Base-by-base conservation (phyloP, 306 rosid species). In the Cucumis hystrix region DNA sequence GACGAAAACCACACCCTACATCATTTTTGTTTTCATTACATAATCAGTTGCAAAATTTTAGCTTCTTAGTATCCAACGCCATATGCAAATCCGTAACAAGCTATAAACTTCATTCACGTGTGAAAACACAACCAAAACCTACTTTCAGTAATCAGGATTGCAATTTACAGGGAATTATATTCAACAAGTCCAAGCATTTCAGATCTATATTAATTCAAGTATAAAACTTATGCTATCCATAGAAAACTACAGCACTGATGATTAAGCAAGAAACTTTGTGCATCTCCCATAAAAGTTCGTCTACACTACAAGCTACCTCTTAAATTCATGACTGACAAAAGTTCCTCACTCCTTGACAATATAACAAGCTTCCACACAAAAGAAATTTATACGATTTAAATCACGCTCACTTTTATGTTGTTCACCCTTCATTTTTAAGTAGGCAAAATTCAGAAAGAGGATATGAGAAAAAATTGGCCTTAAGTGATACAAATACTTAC, bases 401-500 rank as follows among this genome's bases (percentile, higher is more conserved):
- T 40, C 28, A 20, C 2, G 2, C 55, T 4, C 45, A 3, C 17
- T 28, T 9, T 73, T 8, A 55, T 18, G 47, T 30, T 55, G 20
- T 30, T 3, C 57, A 74, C 30, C n/a, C 0, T 52, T 72, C 28
- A 6, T 74, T 52, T 21, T 10, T 37, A 54, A 49, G 49, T 35
- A 9, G 9, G 18, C 16, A 64, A 64, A 62, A 52, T 52, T 52
- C 52, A 52, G 12, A 18, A 28, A 67, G 64, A 7, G 30, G 16
- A 9, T 61, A 59, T 78, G 55, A 69, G 25, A 23, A 23, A 21
- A 58, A 2, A 40, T 39, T 55, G 66, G 37, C 23, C 15, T 9
- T 21, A 41, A 37, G 52, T 39, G 51, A 67, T 40, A 60, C 25
- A 62, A 47, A 77, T 81, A 84, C 97, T 89, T 83, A 95, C 99